Evolutionary conservation across 1,284 basidiomycete species (phyloP).

Genomic region (Malassezia brasiliensis): DNA sequence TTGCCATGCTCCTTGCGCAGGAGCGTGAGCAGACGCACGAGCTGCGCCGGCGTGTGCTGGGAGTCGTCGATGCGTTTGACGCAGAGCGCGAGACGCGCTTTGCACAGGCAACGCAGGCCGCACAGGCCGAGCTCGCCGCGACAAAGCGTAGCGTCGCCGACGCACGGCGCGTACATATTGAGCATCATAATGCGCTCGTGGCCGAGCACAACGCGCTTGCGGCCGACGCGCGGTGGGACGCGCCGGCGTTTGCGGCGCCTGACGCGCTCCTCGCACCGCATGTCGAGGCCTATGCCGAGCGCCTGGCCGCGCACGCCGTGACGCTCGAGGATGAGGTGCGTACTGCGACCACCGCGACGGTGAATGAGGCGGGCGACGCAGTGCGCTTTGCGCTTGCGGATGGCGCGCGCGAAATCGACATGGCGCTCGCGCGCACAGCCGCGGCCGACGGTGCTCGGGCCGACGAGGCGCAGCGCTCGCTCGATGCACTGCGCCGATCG

Average conservation of each 20-base stretch:
- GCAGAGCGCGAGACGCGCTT: constrained; percentile 3
- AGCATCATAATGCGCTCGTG: background rate
- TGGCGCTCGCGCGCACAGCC: background rate
- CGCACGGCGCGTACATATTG: background rate
- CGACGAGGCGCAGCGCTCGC: background rate
- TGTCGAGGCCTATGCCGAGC: background rate
- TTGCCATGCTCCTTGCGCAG: background rate
- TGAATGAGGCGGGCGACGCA: background rate
- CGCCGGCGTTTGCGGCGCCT: background rate
- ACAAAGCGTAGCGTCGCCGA: background rate
- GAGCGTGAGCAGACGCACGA: background rate
- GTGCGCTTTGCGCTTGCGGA: background rate
- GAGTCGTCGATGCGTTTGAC: constrained; percentile 5
- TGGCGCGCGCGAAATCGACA: background rate
- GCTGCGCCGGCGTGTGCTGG: background rate
- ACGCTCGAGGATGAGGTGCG: background rate
- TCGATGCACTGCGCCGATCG: background rate
- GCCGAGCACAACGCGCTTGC: background rate
- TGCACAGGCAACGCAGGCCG: background rate
- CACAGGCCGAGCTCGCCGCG: background rate
- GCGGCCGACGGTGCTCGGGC: background rate
- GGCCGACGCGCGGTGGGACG: constrained; percentile 2
- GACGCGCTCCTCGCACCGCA: background rate
- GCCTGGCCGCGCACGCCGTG: background rate
- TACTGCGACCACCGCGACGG: background rate